Evolutionary conservation across 1,284 basidiomycete genomes (phyloP), one percentile per base, ranked within the genome.

Genomic region (Athelia sp.): DNA sequence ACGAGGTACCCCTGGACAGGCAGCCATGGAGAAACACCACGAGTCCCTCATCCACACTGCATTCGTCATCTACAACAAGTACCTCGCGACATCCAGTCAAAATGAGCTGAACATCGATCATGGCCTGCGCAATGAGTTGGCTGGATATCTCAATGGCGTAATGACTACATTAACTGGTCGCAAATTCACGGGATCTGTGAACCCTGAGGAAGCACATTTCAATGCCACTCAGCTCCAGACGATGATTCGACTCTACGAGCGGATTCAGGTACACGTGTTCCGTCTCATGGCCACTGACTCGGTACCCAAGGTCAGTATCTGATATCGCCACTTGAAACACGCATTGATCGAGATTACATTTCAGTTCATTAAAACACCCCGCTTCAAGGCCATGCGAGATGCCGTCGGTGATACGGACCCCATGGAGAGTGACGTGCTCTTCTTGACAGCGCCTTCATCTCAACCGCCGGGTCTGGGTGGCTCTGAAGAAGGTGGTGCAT

Each of bases 91-190:
- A 0, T 91, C 93, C 21, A 95, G 92, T 63, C 90, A 88, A 52
- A 93, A 87, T 69, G 96, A 99, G 70, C 82, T 99, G 52, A 99
- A 99, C 72, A 98, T 99, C 58, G 97, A 99, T 65, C 96, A 99
- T 68, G 91, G 90, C 45, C 75, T 99, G 34, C 87, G 96, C 53
- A 93, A 93, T 59, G 96, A 98, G 71, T 77, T 99, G 47, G 90
- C 93, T 50, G 87, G 83, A 54, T 98, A 98, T 67, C 81, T 99
- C 60, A 90, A 87, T 69, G 90, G 92, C 47, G 87, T 93, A 45
- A 87, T 93, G 58, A 82, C 82, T 48, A 79, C 69, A 55, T 62
- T 87, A 55, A 89, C 87, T 2, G 89, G 88, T 47, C 90, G 88
- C 62, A 68, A 78, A 0, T 84, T 88, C 68, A 81, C 84, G 52